Percentiles rank a stretch among this genome's conserved stretches.
Evolutionary conservation across 176 grass and related monocot species (phyloP).

Genomic region (Elymus sibiricus): DNA sequence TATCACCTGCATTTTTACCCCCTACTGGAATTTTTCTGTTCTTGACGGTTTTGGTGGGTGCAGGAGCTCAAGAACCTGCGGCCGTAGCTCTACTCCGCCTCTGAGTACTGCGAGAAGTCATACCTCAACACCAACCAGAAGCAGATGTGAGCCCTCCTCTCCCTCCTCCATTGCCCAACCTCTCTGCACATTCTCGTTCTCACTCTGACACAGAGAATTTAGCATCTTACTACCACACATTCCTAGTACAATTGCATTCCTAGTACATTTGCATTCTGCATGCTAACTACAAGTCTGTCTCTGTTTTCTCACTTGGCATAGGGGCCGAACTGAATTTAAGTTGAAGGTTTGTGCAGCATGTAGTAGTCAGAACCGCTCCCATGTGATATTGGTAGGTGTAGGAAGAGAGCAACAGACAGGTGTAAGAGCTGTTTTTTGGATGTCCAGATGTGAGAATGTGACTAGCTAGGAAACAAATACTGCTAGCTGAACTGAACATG

Average conservation of each 20-base stretch:
- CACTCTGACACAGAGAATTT: background rate
- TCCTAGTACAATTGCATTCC: too few relatives aligned
- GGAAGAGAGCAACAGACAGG: background rate
- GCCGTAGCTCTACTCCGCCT: too few relatives aligned
- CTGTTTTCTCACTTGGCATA: background rate
- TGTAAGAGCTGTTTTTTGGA: too few relatives aligned
- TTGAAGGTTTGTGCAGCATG: background rate
- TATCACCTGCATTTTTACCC: too few relatives aligned
- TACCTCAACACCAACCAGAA: too few relatives aligned
- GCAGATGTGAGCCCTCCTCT: too few relatives aligned
- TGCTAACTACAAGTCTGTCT: constrained; percentile 6
- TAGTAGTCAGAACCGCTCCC: background rate
- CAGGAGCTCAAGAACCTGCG: too few relatives aligned
- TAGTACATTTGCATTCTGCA: constrained; percentile 9
- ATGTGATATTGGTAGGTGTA: background rate
- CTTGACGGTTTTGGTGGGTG: too few relatives aligned
- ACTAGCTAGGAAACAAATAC: constrained; percentile 26
- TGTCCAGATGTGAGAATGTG: background rate
- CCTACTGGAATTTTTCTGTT: too few relatives aligned
- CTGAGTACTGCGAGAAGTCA: too few relatives aligned
- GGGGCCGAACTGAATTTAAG: background rate
- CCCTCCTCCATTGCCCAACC: too few relatives aligned
- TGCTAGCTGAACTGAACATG: background rate
- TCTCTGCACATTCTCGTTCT: background rate
- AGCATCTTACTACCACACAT: background rate